Evolutionary conservation across 2,329 filamentous ascomycete species (phyloP).

Genomic region (Xylaria sp.): DNA sequence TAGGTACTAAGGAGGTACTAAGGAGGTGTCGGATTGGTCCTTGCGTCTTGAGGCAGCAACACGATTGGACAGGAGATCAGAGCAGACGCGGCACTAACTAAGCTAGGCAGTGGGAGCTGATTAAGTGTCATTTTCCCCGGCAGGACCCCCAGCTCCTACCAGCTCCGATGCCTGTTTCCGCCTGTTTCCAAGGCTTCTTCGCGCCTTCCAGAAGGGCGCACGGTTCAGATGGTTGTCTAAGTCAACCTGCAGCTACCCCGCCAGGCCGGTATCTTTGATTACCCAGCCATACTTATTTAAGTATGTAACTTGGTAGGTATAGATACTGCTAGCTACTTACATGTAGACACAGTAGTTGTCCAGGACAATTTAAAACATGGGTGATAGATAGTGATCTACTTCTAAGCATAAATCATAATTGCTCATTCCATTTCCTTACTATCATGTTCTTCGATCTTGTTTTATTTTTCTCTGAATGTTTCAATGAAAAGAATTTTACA

Average conservation of each 20-base stretch:
- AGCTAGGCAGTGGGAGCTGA: slow-evolving; percentile 24
- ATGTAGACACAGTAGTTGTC: too few species aligned
- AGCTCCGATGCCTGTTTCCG: too few species aligned
- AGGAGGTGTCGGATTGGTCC: slow-evolving; percentile 28
- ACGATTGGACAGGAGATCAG: slow-evolving; percentile 22
- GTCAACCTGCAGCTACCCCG: slow-evolving; percentile 32
- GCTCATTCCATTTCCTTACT: background rate
- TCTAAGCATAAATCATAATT: background rate
- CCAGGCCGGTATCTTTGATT: background rate
- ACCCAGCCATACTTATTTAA: too few species aligned
- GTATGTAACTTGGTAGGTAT: background rate
- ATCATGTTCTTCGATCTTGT: background rate
- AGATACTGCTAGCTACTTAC: background rate
- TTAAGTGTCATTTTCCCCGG: slow-evolving; percentile 28
- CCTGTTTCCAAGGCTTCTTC: slow-evolving; percentile 41
- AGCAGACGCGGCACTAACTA: slow-evolving; percentile 20
- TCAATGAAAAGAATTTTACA: background rate
- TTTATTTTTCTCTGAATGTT: background rate
- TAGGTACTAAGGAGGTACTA: too few species aligned
- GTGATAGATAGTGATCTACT: background rate
- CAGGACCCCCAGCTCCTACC: slow-evolving; percentile 13
- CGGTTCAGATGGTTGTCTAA: slow-evolving; percentile 39
- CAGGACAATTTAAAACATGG: background rate
- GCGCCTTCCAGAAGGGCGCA: slow-evolving; percentile 48
- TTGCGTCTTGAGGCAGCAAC: slow-evolving; percentile 20